phyloP scores from a whole-genome alignment of 2,329 filamentous ascomycete genomes.

The Sarocladiaceae sp. region DNA sequence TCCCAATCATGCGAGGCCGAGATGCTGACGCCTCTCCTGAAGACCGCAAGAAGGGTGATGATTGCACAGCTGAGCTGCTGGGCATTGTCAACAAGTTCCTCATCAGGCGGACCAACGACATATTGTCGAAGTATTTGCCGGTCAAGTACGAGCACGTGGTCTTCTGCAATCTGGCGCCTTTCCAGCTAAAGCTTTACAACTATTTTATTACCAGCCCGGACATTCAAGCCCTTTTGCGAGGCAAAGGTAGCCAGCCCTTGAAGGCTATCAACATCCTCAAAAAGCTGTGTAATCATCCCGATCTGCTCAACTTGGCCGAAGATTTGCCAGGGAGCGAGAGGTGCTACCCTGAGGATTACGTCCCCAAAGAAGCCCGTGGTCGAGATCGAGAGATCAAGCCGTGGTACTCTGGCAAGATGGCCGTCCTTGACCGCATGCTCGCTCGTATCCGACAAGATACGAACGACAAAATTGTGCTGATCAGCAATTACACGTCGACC shows the following conservation, averaged over 20 bases:
- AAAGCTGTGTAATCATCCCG: slow-evolving; percentile 97
- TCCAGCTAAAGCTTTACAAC: slow-evolving; percentile 91
- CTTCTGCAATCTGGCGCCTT: slow-evolving; percentile 90
- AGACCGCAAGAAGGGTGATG: slow-evolving; percentile 78
- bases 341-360: slow-evolving; percentile 79
- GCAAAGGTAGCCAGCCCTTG: slow-evolving; percentile 91
- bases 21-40: slow-evolving; percentile 84
- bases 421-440: slow-evolving; percentile 96
- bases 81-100: slow-evolving; percentile 95
- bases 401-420: slow-evolving; percentile 98
- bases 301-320: slow-evolving; percentile 75
- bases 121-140: slow-evolving; percentile 93
- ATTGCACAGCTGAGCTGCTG: slow-evolving; percentile 76
- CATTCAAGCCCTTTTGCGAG: slow-evolving; percentile 84
- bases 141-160: slow-evolving; percentile 99
- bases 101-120: slow-evolving; percentile 95
- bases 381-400: slow-evolving; percentile 88
- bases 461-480: slow-evolving; percentile 98
- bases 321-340: slow-evolving; percentile 86
- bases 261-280: slow-evolving; percentile 97
- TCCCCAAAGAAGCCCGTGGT: slow-evolving; percentile 81
- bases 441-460: slow-evolving; percentile 92
- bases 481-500: slow-evolving; percentile 97
- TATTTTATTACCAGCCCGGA: slow-evolving; percentile 95
- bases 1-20: slow-evolving; percentile 86